Percentiles rank a stretch among this genome's conserved stretches.
These are phyloP conservation scores for Kuraishia hungarica DNA, from an alignment of 805 yeast species.

Conservation along the genomic window DNA sequence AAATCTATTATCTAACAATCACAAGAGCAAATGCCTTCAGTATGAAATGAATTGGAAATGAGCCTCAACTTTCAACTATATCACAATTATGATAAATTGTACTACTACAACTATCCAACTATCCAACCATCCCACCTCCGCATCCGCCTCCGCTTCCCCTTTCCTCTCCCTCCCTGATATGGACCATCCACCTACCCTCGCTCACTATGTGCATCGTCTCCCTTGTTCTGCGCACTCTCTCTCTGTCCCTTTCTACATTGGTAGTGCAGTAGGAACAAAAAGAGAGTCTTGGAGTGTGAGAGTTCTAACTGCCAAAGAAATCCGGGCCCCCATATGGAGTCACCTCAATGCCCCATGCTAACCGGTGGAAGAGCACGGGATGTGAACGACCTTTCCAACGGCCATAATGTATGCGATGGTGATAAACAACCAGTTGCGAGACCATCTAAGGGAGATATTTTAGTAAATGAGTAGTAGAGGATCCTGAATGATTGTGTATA, in stretches of 20 bases:
- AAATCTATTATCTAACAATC: too few species aligned
- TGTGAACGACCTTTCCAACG: slow-evolving; percentile 1
- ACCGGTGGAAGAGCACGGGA: background rate
- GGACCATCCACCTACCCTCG: background rate
- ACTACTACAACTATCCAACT: background rate
- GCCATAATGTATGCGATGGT: background rate
- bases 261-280: too few species aligned
- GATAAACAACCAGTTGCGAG: background rate
- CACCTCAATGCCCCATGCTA: background rate
- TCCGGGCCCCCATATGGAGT: background rate
- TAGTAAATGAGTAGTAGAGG: background rate
- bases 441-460: background rate
- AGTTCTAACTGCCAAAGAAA: background rate
- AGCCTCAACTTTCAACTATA: too few species aligned
- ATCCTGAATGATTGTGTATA: background rate
- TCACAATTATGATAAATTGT: too few species aligned
- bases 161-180: background rate
- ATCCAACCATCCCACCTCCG: background rate
- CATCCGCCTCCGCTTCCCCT: background rate
- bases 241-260: too few species aligned
- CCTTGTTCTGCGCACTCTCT: too few species aligned
- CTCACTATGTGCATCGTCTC: too few species aligned
- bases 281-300: too few species aligned
- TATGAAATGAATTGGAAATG: too few species aligned
- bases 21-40: too few species aligned